Base-by-base conservation (phyloP, 495 filamentous ascomycete species). In the Hypoxylon fuscum region DNA sequence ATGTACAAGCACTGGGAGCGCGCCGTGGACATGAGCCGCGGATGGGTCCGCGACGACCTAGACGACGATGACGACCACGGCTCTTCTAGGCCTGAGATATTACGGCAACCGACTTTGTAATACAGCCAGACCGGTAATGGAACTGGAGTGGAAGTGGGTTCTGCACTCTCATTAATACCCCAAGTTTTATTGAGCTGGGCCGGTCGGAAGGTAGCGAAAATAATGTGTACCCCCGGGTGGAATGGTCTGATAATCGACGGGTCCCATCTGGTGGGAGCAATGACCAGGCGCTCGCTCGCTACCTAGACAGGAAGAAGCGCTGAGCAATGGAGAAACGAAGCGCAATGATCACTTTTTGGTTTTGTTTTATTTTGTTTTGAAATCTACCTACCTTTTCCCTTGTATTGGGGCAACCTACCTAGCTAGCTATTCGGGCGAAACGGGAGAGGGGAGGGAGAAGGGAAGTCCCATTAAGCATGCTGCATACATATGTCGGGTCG, bases 21-120 rank as follows among this genome's bases (percentile, higher is more conserved):
- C 67, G 93, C 93, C 2, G 93, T 97, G 10, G 85, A 95, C 71
- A 96, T 96, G 89, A 90, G 90, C 62, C 85, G 85, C 59, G 93
- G 93, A 38, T 97, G 93, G 93, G 77, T 90, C 45, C 57, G 63
- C 32, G 63, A 66, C 51, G 63, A 66, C 23, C 46, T 14, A 14
- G 31, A 43, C 7, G 35, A 58, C 11, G 55, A 60, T 11, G 63
- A 55, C 18, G 40, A 48, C 7, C 17, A 48, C n/a, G 51, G 57
- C 17, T n/a, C 11, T 5, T 31, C 44, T 1, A 57, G 57, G 21
- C 63, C 63, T 2, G 57, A 61, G 18, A 66, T 66, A 6, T 51
- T 61, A 21, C 50, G 57, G 32, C 50, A 66, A 37, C 63, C 63
- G 41, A 61, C 63, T 12, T 54, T 66, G 51, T 66, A 40, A 57